A percentile compares a stretch with the other conserved stretches of the same genome.
Evolutionary conservation across 441 rosid species (phyloP).

Genomic region (Erodium moschatum): DNA sequence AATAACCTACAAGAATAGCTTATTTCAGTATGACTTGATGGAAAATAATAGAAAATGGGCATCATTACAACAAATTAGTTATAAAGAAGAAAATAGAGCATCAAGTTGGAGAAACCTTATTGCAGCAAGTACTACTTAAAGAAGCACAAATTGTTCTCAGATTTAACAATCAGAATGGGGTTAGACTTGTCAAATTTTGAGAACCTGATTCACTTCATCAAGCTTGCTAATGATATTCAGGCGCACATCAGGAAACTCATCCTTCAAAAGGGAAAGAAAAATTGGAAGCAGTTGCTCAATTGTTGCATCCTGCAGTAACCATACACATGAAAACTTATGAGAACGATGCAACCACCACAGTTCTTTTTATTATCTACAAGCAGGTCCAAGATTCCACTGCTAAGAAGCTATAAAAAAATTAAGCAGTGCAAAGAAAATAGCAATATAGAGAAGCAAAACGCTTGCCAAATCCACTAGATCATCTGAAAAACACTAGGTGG

Average conservation of each 20-base stretch:
- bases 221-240: slow-evolving; percentile 68
- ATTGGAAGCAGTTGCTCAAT: slow-evolving; percentile 89
- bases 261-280: slow-evolving; percentile 84
- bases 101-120: too few relatives aligned
- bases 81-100: too few relatives aligned
- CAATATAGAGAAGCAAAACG: neutral
- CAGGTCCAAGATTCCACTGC: neutral
- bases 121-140: too few relatives aligned
- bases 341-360: too few relatives aligned
- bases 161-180: too few relatives aligned
- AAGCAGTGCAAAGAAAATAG: neutral
- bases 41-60: neutral
- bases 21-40: neutral
- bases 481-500: too few relatives aligned
- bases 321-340: neutral
- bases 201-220: slow-evolving; percentile 96
- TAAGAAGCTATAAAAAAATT: neutral
- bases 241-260: slow-evolving; percentile 73
- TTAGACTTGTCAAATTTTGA: neutral
- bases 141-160: too few relatives aligned
- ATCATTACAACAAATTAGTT: neutral
- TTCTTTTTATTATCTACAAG: neutral
- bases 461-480: too few relatives aligned
- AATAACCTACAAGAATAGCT: slow-evolving; percentile 48
- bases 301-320: slow-evolving; percentile 67